These are phyloP conservation scores for Rhododendron williamsianum DNA, from an alignment of 148 eudicot species.

Conservation along the genomic window DNA sequence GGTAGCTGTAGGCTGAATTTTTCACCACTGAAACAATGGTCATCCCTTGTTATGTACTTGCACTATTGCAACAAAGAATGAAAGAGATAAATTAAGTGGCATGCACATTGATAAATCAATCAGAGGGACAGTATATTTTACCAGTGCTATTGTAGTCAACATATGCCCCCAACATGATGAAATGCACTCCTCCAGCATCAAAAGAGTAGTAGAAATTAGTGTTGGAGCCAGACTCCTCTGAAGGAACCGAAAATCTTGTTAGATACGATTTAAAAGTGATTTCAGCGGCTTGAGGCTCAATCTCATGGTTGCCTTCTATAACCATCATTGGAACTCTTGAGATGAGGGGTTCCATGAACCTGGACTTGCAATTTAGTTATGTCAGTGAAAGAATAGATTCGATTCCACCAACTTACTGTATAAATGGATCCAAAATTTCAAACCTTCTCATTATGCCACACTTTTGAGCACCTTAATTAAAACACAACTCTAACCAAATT, in stretches of 20 bases:
- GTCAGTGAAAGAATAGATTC: slow-evolving; percentile 3
- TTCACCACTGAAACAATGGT: background rate
- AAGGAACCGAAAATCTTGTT: slow-evolving; percentile 79
- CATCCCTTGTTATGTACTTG: background rate
- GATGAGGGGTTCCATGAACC: slow-evolving; percentile 83
- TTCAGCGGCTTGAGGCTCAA: slow-evolving; percentile 73
- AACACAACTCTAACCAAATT: background rate
- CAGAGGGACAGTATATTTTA: slow-evolving; percentile 16
- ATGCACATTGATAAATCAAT: background rate
- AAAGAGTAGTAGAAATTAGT: slow-evolving; percentile 73
- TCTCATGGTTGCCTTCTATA: slow-evolving; percentile 91
- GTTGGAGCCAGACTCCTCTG: slow-evolving; percentile 66
- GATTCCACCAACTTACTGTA: background rate
- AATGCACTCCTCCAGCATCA: slow-evolving; percentile 81
- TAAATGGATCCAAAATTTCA: background rate
- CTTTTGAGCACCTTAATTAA: background rate
- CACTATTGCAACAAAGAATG: background rate
- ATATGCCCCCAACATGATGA: slow-evolving; percentile 86
- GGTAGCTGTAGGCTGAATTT: background rate
- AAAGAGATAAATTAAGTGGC: background rate
- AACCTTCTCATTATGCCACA: background rate
- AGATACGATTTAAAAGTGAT: slow-evolving; percentile 60
- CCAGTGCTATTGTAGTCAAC: slow-evolving; percentile 63
- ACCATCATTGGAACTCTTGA: slow-evolving; percentile 94
- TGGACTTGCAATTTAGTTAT: slow-evolving; percentile 16